Evolutionary conservation across 768 basidiomycete genomes (phyloP).

Genomic region (Jaapia argillacea): DNA sequence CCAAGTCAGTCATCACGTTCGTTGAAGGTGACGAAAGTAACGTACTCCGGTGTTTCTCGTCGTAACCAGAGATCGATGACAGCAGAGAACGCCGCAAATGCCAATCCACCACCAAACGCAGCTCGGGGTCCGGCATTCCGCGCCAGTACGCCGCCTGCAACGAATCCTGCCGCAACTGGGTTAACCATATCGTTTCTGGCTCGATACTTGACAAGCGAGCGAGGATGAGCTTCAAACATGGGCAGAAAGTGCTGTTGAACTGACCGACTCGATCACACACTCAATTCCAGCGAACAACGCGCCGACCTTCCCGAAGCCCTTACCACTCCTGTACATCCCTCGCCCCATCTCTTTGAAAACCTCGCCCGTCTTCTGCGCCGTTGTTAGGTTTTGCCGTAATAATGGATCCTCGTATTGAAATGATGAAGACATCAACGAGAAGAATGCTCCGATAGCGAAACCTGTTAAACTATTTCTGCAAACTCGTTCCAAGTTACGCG

Average conservation of each 20-base stretch:
- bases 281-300: conserved; percentile 92
- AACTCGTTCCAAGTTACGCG: background rate
- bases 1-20: too few species aligned
- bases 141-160: conserved; percentile 84
- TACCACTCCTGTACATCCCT: conserved; percentile 85
- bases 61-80: conserved; percentile 82
- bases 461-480: conserved; percentile 34
- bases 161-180: conserved; percentile 77
- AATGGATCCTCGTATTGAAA: conserved; percentile 94
- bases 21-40: too few species aligned
- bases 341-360: conserved; percentile 92
- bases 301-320: conserved; percentile 91
- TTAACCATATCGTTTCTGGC: conserved; percentile 95
- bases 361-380: conserved; percentile 68
- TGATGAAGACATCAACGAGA: conserved; percentile 92
- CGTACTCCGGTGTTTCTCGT: conserved; percentile 73
- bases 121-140: conserved; percentile 82
- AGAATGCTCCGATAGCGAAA: conserved; percentile 87
- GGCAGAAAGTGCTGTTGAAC: conserved; percentile 21
- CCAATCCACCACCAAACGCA: conserved; percentile 78
- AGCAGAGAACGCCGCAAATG: conserved; percentile 89
- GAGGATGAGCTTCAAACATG: background rate
- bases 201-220: conserved; percentile 58
- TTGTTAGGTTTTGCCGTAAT: conserved; percentile 51
- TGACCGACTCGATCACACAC: conserved; percentile 88